Percentiles rank a stretch among this genome's conserved stretches.
These are phyloP conservation scores for Baeospora myosura DNA, from an alignment of 1,284 basidiomycete genomes.

Conservation along the genomic window DNA sequence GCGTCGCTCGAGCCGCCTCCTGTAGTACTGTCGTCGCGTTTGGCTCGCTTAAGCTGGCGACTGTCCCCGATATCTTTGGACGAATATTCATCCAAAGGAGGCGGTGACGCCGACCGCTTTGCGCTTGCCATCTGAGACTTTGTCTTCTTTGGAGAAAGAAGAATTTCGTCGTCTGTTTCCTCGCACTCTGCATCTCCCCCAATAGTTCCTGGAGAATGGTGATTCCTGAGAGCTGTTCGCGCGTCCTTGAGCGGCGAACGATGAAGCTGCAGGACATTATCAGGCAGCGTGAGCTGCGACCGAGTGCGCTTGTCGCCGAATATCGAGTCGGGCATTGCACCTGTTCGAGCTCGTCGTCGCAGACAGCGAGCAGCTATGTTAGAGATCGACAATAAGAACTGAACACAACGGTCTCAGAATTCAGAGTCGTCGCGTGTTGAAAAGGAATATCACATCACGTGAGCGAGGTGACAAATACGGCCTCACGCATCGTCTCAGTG, in stretches of 20 bases:
- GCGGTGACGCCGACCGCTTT: constrained; percentile 36
- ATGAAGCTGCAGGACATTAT: constrained; percentile 34
- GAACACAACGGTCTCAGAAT: too few relatives aligned
- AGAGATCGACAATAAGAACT: too few relatives aligned
- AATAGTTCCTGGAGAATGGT: constrained; percentile 11
- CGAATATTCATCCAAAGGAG: constrained; percentile 24
- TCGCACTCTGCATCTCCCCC: constrained; percentile 14
- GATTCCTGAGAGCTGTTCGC: constrained; percentile 26
- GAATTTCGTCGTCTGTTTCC: constrained; percentile 31
- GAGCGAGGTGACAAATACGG: too few relatives aligned
- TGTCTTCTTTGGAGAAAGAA: constrained; percentile 30
- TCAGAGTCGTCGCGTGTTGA: too few relatives aligned
- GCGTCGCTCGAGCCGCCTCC: constrained; percentile 9
- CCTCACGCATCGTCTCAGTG: too few relatives aligned
- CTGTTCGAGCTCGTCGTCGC: too few relatives aligned
- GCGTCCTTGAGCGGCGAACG: constrained; percentile 48
- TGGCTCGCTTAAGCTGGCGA: constrained; percentile 31
- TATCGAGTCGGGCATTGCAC: too few relatives aligned
- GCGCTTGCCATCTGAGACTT: constrained; percentile 12
- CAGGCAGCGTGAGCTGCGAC: constrained; percentile 40
- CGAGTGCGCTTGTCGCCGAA: constrained; percentile 37
- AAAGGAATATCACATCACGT: too few relatives aligned
- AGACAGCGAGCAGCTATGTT: too few relatives aligned
- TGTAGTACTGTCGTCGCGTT: constrained; percentile 17
- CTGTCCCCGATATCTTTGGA: constrained; percentile 18